Evolutionary conservation across 2,329 filamentous ascomycete genomes (phyloP).

Genomic region (Pestalotiopsis sp.): DNA sequence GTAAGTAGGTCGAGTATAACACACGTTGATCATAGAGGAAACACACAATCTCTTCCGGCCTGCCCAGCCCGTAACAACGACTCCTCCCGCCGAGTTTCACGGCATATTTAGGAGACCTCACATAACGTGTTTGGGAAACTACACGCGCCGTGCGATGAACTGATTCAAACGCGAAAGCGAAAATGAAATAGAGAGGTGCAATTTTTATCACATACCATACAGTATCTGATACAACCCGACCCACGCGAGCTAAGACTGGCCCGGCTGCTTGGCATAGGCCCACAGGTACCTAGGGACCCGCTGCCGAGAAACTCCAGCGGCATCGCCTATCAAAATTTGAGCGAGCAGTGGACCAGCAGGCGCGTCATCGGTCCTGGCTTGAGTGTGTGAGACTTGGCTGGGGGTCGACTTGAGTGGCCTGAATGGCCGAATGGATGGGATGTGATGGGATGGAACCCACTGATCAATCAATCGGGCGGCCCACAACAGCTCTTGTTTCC

Average conservation of each 20-base stretch:
- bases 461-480: background rate
- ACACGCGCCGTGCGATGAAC: background rate
- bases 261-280: conserved; percentile 2
- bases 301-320: conserved; percentile 2
- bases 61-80: background rate
- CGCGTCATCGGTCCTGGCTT: conserved; percentile 1
- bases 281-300: background rate
- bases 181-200: background rate
- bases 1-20: background rate
- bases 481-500: background rate
- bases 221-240: conserved; percentile 4
- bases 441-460: background rate
- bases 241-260: background rate
- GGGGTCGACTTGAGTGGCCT: background rate
- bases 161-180: background rate
- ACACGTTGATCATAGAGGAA: background rate
- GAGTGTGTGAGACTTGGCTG: background rate
- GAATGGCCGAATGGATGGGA: background rate
- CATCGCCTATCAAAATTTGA: conserved; percentile 16
- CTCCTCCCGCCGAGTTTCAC: background rate
- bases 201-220: background rate
- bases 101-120: background rate
- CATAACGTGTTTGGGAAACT: background rate
- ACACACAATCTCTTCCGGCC: background rate
- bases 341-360: conserved; percentile 8